Percentiles rank a stretch among this genome's conserved stretches.
These are phyloP conservation scores for Nemania sp. DNA, from an alignment of 2,329 filamentous ascomycete genomes.

Conservation along the genomic window DNA sequence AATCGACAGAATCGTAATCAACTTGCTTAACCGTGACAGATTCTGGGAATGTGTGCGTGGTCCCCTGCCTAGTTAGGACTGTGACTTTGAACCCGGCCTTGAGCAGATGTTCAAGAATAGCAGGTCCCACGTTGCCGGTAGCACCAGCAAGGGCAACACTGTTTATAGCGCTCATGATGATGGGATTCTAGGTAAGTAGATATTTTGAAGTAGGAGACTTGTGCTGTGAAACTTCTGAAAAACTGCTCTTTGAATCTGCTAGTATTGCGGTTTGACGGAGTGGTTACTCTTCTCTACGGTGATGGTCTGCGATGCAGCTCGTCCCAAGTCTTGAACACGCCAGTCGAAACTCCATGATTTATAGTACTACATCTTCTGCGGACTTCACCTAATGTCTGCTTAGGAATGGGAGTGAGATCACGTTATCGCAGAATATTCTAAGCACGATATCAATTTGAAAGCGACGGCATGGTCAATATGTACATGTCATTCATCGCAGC, in stretches of 20 bases:
- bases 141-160: constrained; percentile 30
- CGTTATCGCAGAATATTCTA: not conserved
- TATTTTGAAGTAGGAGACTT: not conserved
- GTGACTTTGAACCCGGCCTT: constrained; percentile 53
- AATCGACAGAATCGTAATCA: constrained; percentile 52
- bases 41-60: constrained; percentile 40
- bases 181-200: not conserved
- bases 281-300: no score
- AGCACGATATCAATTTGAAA: not conserved
- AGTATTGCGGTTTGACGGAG: no score
- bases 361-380: not conserved
- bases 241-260: no score
- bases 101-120: constrained; percentile 44
- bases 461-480: not conserved
- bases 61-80: constrained; percentile 55
- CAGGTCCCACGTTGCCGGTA: constrained; percentile 43
- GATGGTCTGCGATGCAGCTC: no score
- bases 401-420: not conserved
- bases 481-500: not conserved
- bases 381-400: no score
- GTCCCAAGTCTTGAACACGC: no score
- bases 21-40: constrained; percentile 49
- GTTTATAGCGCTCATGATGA: constrained; percentile 25
- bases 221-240: no score
- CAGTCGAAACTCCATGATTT: no score